Base-by-base conservation (phyloP, 768 basidiomycete species). In the Dioszegia crocea region DNA sequence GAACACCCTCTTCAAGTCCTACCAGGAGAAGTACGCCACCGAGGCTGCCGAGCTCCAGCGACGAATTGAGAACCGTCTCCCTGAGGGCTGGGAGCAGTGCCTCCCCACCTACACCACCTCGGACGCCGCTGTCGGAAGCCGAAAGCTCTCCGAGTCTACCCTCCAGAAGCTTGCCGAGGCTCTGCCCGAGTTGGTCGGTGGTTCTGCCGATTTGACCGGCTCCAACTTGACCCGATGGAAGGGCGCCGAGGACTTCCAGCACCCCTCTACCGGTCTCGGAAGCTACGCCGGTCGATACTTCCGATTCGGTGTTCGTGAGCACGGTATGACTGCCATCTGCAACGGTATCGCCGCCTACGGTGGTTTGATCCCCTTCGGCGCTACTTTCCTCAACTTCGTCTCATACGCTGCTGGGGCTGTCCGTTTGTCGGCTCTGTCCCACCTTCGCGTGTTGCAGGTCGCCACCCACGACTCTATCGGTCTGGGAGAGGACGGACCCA, bases 381-480 rank as follows among this genome's bases (percentile, higher is more conserved):
- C 87, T 57, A 97, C 93, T 31, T 96, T 96, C 86, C 77, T 96
- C 64, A 93, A 93, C 83, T 93, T 93, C 77, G 88, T 93, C 45
- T 89, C 88, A 0, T 93, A 93, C 74, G 91, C 89, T 56, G 88
- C 89, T 64, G 92, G 93, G 76, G 92, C 92, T 45, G 87, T 96
- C 66, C 84, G 92, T 61, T 80, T 97, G 61, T 89, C 91, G 51
- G 91, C 93, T 48, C 84, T 96, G 55, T 89, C 86, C 70, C 84
- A 84, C 68, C 88, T 89, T 75, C 89, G 88, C 63, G 90, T 94
- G 59, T 89, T 97, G 78, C 91, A 91, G 88, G 86, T 97, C 67
- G 91, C 90, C 23, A 96, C 92, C 52, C 92, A 97, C 79, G 92
- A 96, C 76, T 91, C 88, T 43, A 92, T 94, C 70, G 89, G 91